Evolutionary conservation across 257 asterid genomes (phyloP).

Genomic region (Solanum boliviense): DNA sequence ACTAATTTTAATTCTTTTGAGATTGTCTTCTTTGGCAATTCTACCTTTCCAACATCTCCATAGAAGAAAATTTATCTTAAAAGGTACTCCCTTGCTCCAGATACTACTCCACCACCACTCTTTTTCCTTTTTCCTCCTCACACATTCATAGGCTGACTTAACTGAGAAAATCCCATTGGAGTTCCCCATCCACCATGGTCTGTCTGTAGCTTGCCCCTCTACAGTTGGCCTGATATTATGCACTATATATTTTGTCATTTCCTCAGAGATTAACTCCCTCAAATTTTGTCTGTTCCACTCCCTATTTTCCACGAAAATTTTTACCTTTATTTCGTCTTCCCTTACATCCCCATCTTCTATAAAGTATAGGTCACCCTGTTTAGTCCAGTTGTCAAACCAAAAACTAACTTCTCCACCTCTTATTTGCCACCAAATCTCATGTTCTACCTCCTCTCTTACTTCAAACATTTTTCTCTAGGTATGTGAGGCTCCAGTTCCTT

Average conservation of each 20-base stretch:
- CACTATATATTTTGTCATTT: not conserved
- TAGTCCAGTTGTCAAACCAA: not conserved
- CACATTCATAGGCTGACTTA: too few relatives aligned
- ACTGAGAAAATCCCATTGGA: not conserved
- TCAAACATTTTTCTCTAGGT: too few relatives aligned
- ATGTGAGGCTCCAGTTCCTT: too few relatives aligned
- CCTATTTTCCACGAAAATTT: too few relatives aligned
- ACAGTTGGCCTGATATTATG: too few relatives aligned
- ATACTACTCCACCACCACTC: not conserved
- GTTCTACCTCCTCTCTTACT: too few relatives aligned
- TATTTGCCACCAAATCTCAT: too few relatives aligned
- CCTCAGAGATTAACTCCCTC: not conserved
- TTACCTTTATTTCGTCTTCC: not conserved
- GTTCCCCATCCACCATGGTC: not conserved
- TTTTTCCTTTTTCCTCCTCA: not conserved
- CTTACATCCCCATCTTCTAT: not conserved
- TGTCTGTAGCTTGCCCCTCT: too few relatives aligned
- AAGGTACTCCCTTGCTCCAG: not conserved
- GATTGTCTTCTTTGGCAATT: not conserved
- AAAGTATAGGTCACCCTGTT: not conserved
- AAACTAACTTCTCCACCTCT: not conserved
- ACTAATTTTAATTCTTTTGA: too few relatives aligned
- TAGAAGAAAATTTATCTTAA: not conserved
- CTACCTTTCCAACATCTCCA: not conserved
- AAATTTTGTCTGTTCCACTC: not conserved